Evolutionary conservation across 805 yeast species (phyloP).

Genomic region (Zygosaccharomyces kombuchaensis): DNA sequence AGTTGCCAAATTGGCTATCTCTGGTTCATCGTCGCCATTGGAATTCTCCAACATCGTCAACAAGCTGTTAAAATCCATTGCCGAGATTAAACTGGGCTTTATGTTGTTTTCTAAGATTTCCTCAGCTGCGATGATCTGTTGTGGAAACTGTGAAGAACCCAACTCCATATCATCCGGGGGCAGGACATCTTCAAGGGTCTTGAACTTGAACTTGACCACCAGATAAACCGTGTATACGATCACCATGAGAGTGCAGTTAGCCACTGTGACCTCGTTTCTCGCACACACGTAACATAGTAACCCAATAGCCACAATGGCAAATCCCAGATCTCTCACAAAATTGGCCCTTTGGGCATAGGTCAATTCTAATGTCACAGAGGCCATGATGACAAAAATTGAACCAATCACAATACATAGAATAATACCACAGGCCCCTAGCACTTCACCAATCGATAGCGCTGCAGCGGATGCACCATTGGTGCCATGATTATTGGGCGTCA

Average conservation of each 20-base stretch:
- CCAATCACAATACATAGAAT: slow-evolving; percentile 36
- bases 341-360: slow-evolving; percentile 17
- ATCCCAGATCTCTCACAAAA: slow-evolving; percentile 28
- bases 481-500: slow-evolving; percentile 10
- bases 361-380: slow-evolving; percentile 17
- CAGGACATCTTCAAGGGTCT: neutral
- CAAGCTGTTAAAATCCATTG: slow-evolving; percentile 30
- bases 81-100: slow-evolving; percentile 31
- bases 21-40: slow-evolving; percentile 7
- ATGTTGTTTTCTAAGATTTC: slow-evolving; percentile 14
- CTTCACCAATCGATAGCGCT: slow-evolving; percentile 35
- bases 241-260: slow-evolving; percentile 29
- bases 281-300: slow-evolving; percentile 26
- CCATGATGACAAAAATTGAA: slow-evolving; percentile 30
- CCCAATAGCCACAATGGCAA: slow-evolving; percentile 24
- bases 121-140: slow-evolving; percentile 7
- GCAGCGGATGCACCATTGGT: slow-evolving; percentile 20
- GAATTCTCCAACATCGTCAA: slow-evolving; percentile 27
- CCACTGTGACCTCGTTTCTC: slow-evolving; percentile 22
- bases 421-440: slow-evolving; percentile 37
- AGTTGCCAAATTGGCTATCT: slow-evolving; percentile 6
- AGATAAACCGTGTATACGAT: slow-evolving; percentile 24
- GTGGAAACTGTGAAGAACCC: slow-evolving; percentile 1
- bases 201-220: slow-evolving; percentile 16
- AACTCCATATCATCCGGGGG: slow-evolving; percentile 5